Evolutionary conservation across 371 early-diverging fungal species (phyloP), one percentile per base, ranked within the genome.

Genomic region (Dipsacomyces acuminosporus): DNA sequence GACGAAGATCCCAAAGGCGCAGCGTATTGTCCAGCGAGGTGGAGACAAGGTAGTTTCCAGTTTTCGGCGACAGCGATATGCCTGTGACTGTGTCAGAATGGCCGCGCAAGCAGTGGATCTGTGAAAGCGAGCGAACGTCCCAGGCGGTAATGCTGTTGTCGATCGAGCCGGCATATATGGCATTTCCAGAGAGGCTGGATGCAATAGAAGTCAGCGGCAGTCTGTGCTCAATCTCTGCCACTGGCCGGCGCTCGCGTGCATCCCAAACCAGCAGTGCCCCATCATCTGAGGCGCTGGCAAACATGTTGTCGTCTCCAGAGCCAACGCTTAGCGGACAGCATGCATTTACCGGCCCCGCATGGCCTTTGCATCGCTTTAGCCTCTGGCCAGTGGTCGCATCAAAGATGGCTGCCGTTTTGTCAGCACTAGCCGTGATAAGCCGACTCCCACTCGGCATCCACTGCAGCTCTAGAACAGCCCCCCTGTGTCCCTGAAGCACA

Each of bases 21-120:
- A 92, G 91, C 18, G 91, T 91, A 64, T 91, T 94, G 76, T 97
- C 98, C 88, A 94, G 88, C 1, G 88, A 80, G 53, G 91, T 89
- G 17, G 90, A 87, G 24, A 94, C 71, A 25, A 96, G 74, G 44
- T 78, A 75, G 30, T 79, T 80, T 11, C 96, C 93, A 6, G 71
- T 74, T 61, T 91, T 89, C 2, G 92, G 91, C 22, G 87, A 86
- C 18, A 94, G 55, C 11, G 84, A 57, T 30, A 97, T 62, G 1
- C 98, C 95, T n/a, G 92, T 79, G 44, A 97, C 78, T 1, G 93
- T 92, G 74, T 94, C 96, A 41, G 80, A 64, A 57, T 97, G 98
- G 2, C 95, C 96, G 15, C 71, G 63, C 44, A 96, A 64, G 1
- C 81, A 71, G 63, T 89, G 90, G 6, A 75, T 69, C 8, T 83